phyloP scores from a whole-genome alignment of 2,329 filamentous ascomycete genomes.

The Fusarium torulosum region DNA sequence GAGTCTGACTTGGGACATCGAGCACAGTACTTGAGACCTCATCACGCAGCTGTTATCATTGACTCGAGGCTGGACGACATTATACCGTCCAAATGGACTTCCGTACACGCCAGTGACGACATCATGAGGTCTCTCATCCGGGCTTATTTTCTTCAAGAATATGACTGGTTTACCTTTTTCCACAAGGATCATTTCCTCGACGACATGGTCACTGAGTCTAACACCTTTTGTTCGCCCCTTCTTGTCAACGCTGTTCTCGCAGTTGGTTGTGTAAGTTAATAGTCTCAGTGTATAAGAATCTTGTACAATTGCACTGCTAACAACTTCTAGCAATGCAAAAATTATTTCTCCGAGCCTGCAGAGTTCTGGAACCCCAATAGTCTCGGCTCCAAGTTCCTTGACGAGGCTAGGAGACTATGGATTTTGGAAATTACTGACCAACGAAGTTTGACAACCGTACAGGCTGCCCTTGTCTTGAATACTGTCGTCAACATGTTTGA shows the following conservation, averaged over 20 bases:
- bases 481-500: conserved; percentile 20
- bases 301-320: neutral
- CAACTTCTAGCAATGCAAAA: conserved; percentile 9
- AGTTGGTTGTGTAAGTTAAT: conserved; percentile 13
- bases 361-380: conserved; percentile 17
- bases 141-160: conserved; percentile 16
- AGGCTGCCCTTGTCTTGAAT: neutral
- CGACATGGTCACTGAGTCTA: conserved; percentile 8
- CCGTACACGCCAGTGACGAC: neutral
- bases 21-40: conserved; percentile 21
- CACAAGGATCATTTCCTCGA: conserved; percentile 24
- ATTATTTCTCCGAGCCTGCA: neutral
- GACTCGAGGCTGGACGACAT: conserved; percentile 2
- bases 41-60: conserved; percentile 17
- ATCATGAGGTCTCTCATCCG: conserved; percentile 3
- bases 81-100: conserved; percentile 12
- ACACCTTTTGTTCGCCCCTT: conserved; percentile 9
- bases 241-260: conserved; percentile 23
- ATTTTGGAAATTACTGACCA: neutral
- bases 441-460: conserved; percentile 9
- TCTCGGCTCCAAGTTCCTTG: conserved; percentile 11
- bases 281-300: too few species aligned
- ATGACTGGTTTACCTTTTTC: conserved; percentile 18
- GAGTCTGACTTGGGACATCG: neutral
- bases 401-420: conserved; percentile 18